phyloP scores from a whole-genome alignment of 345 rosid genomes.

The Excoecaria cochinchinensis region DNA sequence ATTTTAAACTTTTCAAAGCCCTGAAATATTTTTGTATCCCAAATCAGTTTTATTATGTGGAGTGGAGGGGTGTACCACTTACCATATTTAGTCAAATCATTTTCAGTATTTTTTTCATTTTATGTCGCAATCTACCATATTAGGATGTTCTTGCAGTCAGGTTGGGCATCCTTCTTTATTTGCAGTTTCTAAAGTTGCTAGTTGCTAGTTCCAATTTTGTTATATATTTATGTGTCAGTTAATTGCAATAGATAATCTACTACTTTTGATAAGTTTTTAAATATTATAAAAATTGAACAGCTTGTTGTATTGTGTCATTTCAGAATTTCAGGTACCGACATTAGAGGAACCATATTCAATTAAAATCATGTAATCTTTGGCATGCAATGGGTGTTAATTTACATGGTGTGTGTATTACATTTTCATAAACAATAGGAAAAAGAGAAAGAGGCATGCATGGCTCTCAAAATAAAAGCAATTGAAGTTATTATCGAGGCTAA shows the following conservation, averaged over 20 bases:
- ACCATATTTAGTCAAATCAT: not conserved
- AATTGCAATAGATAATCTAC: not conserved
- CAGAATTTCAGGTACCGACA: not conserved
- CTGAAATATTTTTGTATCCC: not conserved
- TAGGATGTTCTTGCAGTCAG: not conserved
- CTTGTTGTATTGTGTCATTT: not conserved
- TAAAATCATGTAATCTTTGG: not conserved
- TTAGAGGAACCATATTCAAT: not conserved
- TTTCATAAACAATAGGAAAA: not conserved
- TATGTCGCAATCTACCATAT: not conserved
- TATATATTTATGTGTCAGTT: slow-evolving; percentile 10
- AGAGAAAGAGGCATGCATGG: not conserved
- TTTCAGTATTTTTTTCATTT: not conserved
- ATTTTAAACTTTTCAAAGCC: not conserved
- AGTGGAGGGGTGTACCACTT: not conserved
- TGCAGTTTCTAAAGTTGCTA: not conserved
- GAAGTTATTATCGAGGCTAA: slow-evolving; percentile 4
- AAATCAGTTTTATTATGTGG: not conserved
- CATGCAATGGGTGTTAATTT: not conserved
- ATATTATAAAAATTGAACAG: not conserved
- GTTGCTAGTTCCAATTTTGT: not conserved
- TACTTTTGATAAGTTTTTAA: not conserved
- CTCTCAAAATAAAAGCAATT: slow-evolving; percentile 1
- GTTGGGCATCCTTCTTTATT: not conserved
- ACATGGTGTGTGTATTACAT: not conserved